These are phyloP conservation scores for Pseudogymnoascus sp. DNA, from an alignment of 2,329 filamentous ascomycete genomes.

Conservation along the genomic window DNA sequence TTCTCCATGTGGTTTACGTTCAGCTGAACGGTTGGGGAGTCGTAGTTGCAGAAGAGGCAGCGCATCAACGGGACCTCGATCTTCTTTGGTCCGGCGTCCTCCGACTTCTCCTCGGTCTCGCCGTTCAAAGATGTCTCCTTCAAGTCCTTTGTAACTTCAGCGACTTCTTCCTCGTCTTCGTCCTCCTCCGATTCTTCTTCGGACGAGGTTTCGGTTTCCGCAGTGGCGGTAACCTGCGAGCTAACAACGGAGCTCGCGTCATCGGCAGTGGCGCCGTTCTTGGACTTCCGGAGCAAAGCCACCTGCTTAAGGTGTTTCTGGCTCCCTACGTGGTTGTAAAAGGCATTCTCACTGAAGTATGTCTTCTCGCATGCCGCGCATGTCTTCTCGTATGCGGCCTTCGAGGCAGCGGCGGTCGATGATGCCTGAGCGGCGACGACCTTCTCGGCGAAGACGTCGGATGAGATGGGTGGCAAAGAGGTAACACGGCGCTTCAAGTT, in stretches of 20 bases:
- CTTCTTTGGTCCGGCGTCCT: slow-evolving; percentile 38
- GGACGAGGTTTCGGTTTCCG: slow-evolving; percentile 46
- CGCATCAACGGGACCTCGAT: slow-evolving; percentile 28
- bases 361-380: slow-evolving; percentile 83
- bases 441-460: slow-evolving; percentile 92
- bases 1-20: slow-evolving; percentile 87
- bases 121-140: slow-evolving; percentile 18
- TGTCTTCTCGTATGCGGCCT: slow-evolving; percentile 77
- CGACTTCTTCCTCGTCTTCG: slow-evolving; percentile 69
- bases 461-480: slow-evolving; percentile 80
- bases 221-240: slow-evolving; percentile 30
- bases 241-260: slow-evolving; percentile 78
- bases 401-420: slow-evolving; percentile 75
- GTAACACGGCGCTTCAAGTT: slow-evolving; percentile 94
- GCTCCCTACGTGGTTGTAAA: slow-evolving; percentile 83
- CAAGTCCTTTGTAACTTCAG: slow-evolving; percentile 44
- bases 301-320: slow-evolving; percentile 77
- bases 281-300: slow-evolving; percentile 36
- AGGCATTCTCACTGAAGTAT: slow-evolving; percentile 95
- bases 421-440: slow-evolving; percentile 84
- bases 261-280: slow-evolving; percentile 41
- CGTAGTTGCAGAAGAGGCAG: slow-evolving; percentile 90
- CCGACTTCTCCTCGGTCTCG: slow-evolving; percentile 21
- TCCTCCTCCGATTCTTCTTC: slow-evolving; percentile 70
- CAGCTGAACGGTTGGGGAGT: slow-evolving; percentile 66